Conservation (phyloP, 2,329 filamentous ascomycete genomes). For the Ophiostoma tasmaniense region DNA sequence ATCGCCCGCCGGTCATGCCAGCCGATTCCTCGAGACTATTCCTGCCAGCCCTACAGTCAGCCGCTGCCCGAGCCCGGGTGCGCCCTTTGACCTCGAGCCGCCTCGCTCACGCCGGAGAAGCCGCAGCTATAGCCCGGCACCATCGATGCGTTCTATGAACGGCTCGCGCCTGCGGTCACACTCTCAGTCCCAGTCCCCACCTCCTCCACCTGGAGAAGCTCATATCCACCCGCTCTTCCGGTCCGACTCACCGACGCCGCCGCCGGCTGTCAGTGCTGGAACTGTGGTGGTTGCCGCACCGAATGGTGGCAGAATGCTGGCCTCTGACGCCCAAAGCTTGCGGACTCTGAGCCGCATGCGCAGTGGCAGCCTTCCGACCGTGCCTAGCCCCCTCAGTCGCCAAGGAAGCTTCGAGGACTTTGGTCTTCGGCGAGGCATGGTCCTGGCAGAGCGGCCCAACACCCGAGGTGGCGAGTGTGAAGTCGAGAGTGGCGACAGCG, state of each 20-base stretch:
- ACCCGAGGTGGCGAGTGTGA: conserved; percentile 4
- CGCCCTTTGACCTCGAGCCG: conserved; percentile 47
- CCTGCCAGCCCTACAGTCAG: conserved; percentile 57
- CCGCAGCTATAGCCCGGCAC: conserved; percentile 43
- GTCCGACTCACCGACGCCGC: conserved; percentile 60
- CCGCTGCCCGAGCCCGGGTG: conserved; percentile 50
- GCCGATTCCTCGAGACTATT: conserved; percentile 60
- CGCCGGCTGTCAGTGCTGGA: conserved; percentile 52
- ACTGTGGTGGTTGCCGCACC: conserved; percentile 65
- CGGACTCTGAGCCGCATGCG: conserved; percentile 45
- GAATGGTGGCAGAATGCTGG: conserved; percentile 56
- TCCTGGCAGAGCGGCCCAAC: conserved; percentile 10
- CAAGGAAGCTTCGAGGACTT: conserved; percentile 45
- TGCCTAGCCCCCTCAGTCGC: conserved; percentile 41
- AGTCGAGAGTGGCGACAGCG: not conserved
- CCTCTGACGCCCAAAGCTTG: conserved; percentile 40
- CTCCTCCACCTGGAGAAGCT: conserved; percentile 42
- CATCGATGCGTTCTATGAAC: conserved; percentile 23
- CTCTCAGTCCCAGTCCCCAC: conserved; percentile 21
- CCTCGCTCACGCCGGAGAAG: conserved; percentile 37
- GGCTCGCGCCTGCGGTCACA: conserved; percentile 12
- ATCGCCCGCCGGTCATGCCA: conserved; percentile 29
- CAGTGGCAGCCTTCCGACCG: conserved; percentile 44
- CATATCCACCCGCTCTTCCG: conserved; percentile 74
- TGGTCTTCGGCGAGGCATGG: conserved; percentile 17